These are phyloP conservation scores for Cadophora sp. DNA, from an alignment of 2,329 filamentous ascomycete genomes.

Conservation along the genomic window DNA sequence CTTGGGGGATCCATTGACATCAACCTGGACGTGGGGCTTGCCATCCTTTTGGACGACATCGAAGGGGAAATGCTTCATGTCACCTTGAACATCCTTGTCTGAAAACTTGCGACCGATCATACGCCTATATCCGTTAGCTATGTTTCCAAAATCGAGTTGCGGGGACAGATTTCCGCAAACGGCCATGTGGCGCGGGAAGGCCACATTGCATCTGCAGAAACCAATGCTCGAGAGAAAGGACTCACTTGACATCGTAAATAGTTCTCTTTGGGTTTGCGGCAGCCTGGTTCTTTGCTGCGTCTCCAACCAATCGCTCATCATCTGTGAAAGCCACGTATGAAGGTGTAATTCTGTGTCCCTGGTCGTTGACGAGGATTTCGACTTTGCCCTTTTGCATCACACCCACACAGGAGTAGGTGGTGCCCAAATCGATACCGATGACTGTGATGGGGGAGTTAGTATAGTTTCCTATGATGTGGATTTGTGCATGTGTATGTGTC, in stretches of 20 bases:
- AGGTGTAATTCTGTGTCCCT: slow-evolving; percentile 95
- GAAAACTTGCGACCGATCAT: slow-evolving; percentile 84
- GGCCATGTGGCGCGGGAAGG: slow-evolving; percentile 18
- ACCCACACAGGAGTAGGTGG: slow-evolving; percentile 88
- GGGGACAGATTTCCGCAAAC: slow-evolving; percentile 9
- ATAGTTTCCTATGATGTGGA: not conserved
- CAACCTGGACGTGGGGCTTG: slow-evolving; percentile 84
- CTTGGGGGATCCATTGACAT: slow-evolving; percentile 69
- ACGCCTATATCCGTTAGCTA: slow-evolving; percentile 62
- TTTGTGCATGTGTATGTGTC: not conserved
- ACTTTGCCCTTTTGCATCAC: slow-evolving; percentile 96
- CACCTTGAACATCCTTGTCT: slow-evolving; percentile 87
- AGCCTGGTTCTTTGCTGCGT: slow-evolving; percentile 96
- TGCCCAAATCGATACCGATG: slow-evolving; percentile 95
- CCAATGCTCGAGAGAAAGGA: slow-evolving; percentile 33
- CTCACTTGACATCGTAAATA: slow-evolving; percentile 85
- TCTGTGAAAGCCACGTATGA: slow-evolving; percentile 97
- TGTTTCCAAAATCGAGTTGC: not conserved
- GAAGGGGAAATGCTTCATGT: slow-evolving; percentile 99
- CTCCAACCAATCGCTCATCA: slow-evolving; percentile 94
- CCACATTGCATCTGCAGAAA: slow-evolving; percentile 13
- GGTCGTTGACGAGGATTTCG: slow-evolving; percentile 94
- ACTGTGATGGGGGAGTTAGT: slow-evolving; percentile 55
- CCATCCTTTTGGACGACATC: slow-evolving; percentile 88
- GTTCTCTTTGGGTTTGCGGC: slow-evolving; percentile 79